phyloP scores from a whole-genome alignment of 2,329 filamentous ascomycete species.

The Epichloe sylvatica region DNA sequence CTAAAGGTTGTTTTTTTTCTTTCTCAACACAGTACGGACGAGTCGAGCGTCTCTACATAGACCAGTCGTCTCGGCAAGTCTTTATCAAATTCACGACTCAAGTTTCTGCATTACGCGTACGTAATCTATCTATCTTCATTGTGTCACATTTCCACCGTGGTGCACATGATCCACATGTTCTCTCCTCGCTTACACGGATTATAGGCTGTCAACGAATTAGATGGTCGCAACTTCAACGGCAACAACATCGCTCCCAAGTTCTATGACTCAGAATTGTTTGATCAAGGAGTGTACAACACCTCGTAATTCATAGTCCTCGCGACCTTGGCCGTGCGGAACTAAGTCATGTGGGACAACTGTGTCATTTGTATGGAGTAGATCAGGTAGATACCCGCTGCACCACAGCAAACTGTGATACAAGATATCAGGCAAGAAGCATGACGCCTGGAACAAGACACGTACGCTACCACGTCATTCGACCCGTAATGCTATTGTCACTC shows the following conservation, averaged over 20 bases:
- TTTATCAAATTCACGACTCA: constrained; percentile 88
- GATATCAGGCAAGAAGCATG: not conserved
- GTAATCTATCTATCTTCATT: constrained; percentile 18
- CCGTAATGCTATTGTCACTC: not conserved
- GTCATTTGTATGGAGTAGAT: not conserved
- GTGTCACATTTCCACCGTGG: no score
- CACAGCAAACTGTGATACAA: not conserved
- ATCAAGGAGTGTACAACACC: constrained; percentile 41
- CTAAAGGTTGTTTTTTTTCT: no score
- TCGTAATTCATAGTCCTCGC: not conserved
- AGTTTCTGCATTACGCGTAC: constrained; percentile 69
- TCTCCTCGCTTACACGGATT: not conserved
- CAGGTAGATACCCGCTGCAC: not conserved
- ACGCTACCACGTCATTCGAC: not conserved
- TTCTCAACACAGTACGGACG: constrained; percentile 52
- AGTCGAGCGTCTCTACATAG: constrained; percentile 67
- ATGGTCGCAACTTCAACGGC: constrained; percentile 78
- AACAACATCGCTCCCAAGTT: constrained; percentile 73
- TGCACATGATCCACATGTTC: not conserved
- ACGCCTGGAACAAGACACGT: not conserved
- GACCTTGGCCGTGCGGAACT: not conserved
- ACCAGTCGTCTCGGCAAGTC: constrained; percentile 51
- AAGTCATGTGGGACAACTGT: not conserved
- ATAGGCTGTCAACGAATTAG: constrained; percentile 76
- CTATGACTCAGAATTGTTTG: constrained; percentile 73